Evolutionary conservation across 1,284 basidiomycete species (phyloP).

Genomic region (Rhodotorula sp.): DNA sequence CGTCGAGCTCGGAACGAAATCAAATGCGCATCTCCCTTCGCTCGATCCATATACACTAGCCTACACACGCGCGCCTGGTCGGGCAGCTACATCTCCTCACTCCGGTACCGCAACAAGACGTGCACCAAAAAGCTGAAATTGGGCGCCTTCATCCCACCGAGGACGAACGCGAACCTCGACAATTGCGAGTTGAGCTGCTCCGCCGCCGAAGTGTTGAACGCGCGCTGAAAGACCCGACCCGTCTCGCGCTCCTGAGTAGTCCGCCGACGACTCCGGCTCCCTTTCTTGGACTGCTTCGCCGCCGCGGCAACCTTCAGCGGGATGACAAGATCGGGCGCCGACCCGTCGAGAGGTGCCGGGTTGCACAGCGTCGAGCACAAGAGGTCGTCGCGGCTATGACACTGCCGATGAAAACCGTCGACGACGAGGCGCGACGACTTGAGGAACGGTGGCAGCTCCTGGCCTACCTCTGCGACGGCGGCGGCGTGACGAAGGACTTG

Average conservation of each 20-base stretch:
- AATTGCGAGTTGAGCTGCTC: constrained; percentile 35
- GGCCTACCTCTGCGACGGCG: not conserved
- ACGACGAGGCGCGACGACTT: constrained; percentile 19
- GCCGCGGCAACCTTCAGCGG: not conserved
- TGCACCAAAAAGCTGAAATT: constrained; percentile 24
- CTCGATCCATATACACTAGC: too few relatives aligned
- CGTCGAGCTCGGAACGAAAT: too few relatives aligned
- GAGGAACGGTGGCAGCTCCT: constrained; percentile 4
- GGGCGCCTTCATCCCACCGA: constrained; percentile 15
- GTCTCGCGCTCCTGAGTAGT: not conserved
- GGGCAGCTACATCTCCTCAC: not conserved
- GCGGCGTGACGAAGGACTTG: constrained; percentile 16
- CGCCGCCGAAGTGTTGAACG: constrained; percentile 34
- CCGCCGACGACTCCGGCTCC: not conserved
- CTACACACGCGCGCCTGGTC: too few relatives aligned
- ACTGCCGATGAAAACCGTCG: constrained; percentile 23
- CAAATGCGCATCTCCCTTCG: too few relatives aligned
- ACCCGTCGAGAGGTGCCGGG: constrained; percentile 25
- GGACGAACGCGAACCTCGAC: constrained; percentile 12
- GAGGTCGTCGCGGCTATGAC: constrained; percentile 10
- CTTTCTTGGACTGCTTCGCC: not conserved
- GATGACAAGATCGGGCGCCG: constrained; percentile 21
- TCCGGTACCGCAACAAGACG: constrained; percentile 9
- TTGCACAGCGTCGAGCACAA: constrained; percentile 27
- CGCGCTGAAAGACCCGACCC: constrained; percentile 15